These are phyloP conservation scores for Claviceps sp. DNA, from an alignment of 2,329 filamentous ascomycete genomes.

Conservation along the genomic window DNA sequence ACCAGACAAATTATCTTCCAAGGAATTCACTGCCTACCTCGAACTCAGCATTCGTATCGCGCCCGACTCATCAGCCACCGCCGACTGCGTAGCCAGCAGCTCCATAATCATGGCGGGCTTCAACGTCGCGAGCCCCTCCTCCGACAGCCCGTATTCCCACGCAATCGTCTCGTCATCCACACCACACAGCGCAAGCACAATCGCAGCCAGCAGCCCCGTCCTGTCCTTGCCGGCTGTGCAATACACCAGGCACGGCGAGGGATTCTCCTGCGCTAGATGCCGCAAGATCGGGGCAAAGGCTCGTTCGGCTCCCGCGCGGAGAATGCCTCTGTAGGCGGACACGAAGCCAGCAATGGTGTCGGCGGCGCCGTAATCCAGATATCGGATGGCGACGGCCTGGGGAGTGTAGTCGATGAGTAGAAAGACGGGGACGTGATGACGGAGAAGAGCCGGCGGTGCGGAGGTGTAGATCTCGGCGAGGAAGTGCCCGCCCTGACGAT, in stretches of 20 bases:
- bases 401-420: conserved; percentile 45
- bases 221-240: conserved; percentile 70
- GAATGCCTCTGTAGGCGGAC: conserved; percentile 48
- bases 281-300: conserved; percentile 39
- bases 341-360: conserved; percentile 46
- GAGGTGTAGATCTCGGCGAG: conserved; percentile 10
- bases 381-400: conserved; percentile 47
- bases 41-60: conserved; percentile 32
- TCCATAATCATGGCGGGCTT: conserved; percentile 36
- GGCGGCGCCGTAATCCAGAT: conserved; percentile 40
- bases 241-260: conserved; percentile 48
- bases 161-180: conserved; percentile 47
- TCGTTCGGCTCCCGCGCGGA: conserved; percentile 32
- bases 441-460: conserved; percentile 14
- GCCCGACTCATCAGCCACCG: conserved; percentile 31
- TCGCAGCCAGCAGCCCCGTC: conserved; percentile 55
- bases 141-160: conserved; percentile 55
- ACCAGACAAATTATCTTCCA: too few species aligned
- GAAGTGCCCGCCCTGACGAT: conserved; percentile 21
- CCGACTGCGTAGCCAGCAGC: conserved; percentile 35
- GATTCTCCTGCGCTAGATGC: conserved; percentile 34
- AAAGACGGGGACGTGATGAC: conserved; percentile 54
- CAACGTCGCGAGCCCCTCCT: conserved; percentile 42
- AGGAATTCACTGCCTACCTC: conserved; percentile 13
- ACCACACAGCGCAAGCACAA: conserved; percentile 51